Base-by-base conservation (phyloP, 768 basidiomycete genomes). In the Tulasnella sp. region DNA sequence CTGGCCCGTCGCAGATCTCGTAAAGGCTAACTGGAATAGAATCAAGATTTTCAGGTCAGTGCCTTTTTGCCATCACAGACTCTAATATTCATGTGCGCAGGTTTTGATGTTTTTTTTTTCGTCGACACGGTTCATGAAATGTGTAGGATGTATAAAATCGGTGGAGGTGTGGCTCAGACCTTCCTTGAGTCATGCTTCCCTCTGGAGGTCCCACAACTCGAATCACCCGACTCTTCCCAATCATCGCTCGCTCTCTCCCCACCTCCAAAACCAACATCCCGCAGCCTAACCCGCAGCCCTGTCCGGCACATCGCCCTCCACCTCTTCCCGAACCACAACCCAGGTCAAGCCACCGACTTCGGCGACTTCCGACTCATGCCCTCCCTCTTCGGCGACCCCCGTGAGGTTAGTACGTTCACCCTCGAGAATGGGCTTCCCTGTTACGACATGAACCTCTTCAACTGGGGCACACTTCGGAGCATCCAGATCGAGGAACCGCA, bases 401-500 rank as follows among this genome's bases (percentile, higher is more conserved):
- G 25, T 1, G 46, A 51, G 27, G 49, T 59, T 19, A 51, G 45
- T 34, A 59, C 57, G 3, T 59, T 59, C 31, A 31, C 29, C n/a
- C 34, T 59, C 29, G 57, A 59, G 21, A 59, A 59, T 31, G 57
- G 57, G 24, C 21, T 59, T 21, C 57, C 57, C 4, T 59, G 45
- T 21, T 59, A 59, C 48, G 57, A 59, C 15, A 11, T 59, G 10
- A 29, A 29, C 19, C 29, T 59, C 27, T 59, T 59, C 57, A 49
- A 31, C 30, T 25, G 46, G 3, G 49, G 57, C 10, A 51, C 34
- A 29, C 57, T 59, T 30, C 49, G 49, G 29, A 49, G 46, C 48
- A 59, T 59, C 17, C 57, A 59, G 15, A 59, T 59, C 57, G 57
- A 59, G 25, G 57, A 59, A 50, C 57, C 57, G 2, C 48, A 59